Conservation (phyloP, 1,139 yeast genomes). For the Saccharomycopsis phalli region DNA sequence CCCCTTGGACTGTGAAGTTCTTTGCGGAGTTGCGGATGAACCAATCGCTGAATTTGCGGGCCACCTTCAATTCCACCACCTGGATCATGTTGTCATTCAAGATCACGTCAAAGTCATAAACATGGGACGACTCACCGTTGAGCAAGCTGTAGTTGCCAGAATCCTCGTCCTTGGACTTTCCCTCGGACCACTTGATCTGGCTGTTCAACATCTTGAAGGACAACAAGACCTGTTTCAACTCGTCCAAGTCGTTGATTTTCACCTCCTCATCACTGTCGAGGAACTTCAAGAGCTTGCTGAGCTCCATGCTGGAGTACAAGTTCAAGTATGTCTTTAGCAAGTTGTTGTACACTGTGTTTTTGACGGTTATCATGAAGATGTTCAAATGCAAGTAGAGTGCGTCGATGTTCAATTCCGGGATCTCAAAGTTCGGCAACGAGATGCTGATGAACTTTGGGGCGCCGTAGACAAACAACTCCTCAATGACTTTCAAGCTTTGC, state of each 20-base stretch:
- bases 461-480: conserved; percentile 37
- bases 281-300: conserved; percentile 34
- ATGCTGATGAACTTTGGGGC: conserved; percentile 41
- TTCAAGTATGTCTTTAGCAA: conserved; percentile 37
- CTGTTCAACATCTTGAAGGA: conserved; percentile 37
- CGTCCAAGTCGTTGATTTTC: conserved; percentile 18
- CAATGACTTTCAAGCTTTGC: conserved; percentile 33
- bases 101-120: conserved; percentile 37
- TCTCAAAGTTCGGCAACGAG: conserved; percentile 30
- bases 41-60: conserved; percentile 41
- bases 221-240: conserved; percentile 29
- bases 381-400: conserved; percentile 35
- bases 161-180: conserved; percentile 20
- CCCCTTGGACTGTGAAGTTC: conserved; percentile 36
- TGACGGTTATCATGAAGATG: conserved; percentile 35
- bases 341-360: conserved; percentile 32
- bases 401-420: conserved; percentile 29
- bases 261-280: conserved; percentile 29
- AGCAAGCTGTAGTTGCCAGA: conserved; percentile 23
- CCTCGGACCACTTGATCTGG: conserved; percentile 36
- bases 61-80: conserved; percentile 36
- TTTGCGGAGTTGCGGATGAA: conserved; percentile 38
- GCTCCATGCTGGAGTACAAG: conserved; percentile 38
- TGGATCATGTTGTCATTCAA: conserved; percentile 34
- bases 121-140: conserved; percentile 32